Base-by-base conservation (phyloP, 202 grass and related monocot genomes). In the Dendrocalamus latiflorus region DNA sequence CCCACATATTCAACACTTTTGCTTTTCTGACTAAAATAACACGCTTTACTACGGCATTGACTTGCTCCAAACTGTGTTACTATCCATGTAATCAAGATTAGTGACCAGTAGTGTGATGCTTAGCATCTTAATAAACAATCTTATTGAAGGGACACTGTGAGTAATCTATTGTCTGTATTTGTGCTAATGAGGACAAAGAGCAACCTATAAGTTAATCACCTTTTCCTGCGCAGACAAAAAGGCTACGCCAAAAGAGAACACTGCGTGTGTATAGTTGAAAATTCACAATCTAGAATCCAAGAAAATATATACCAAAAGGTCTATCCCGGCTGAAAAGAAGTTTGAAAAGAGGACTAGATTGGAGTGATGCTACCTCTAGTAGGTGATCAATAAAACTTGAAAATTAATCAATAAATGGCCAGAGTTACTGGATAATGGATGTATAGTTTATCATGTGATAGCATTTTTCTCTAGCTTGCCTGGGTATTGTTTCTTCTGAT, bases 251-350 rank as follows among this genome's bases (percentile, higher is more conserved):
- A 49, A 76, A 69, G 44, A 88, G 53, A 69, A 53, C 69, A 72
- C 37, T 74, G 6, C 9, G 74, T 54, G 25, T 71, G 57, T 39
- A 18, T 50, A 72, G 54, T 90, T 15, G 44, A 67, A 77, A n/a
- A n/a, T 70, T 65, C 86, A 34, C 59, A 75, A 91, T 83, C 65
- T 43, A 83, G 80, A 82, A 89, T 87, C 81, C 75, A 67, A 86
- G 77, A 81, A 57, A 53, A 77, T 65, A 77, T 81, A 76, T 37
- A 30, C 76, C 57, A 65, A 69, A 86, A 82, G 53, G 77, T 45
- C 39, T 24, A 21, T 8, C 6, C 48, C 76, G 50, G 33, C 25
- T 68, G 49, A 54, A 79, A 90, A 62, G 61, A 28, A 9, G 68
- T 47, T 38, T 83, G 74, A 86, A n/a, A n/a, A n/a, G 43, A 22